Evolutionary conservation across 495 filamentous ascomycete genomes (phyloP).

Genomic region (Hypomontagnella monticulosa): DNA sequence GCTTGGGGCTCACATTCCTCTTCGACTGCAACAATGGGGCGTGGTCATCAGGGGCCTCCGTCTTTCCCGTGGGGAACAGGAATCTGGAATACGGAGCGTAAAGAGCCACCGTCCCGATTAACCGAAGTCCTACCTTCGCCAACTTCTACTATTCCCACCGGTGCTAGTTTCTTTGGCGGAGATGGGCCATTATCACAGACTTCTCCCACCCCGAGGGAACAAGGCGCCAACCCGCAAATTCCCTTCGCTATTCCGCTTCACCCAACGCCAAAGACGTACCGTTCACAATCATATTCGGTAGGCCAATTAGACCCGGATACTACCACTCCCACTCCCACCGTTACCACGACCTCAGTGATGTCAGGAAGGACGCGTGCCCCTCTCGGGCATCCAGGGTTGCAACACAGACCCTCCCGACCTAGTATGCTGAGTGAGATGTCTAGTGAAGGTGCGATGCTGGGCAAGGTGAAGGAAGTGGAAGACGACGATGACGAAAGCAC

Average conservation of each 20-base stretch:
- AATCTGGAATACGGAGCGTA: conserved; percentile 82
- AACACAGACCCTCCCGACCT: conserved; percentile 84
- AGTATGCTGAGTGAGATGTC: conserved; percentile 85
- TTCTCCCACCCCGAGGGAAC: conserved; percentile 56
- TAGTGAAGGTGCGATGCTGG: conserved; percentile 73
- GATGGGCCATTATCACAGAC: conserved; percentile 53
- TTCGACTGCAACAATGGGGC: conserved; percentile 59
- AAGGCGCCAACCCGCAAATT: conserved; percentile 67
- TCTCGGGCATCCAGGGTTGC: conserved; percentile 68
- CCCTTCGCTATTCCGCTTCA: conserved; percentile 92
- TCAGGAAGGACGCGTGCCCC: conserved; percentile 63
- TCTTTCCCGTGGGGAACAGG: conserved; percentile 78
- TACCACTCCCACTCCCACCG: conserved; percentile 56
- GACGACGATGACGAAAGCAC: conserved; percentile 80
- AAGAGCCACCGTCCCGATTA: conserved; percentile 76
- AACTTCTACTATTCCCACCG: conserved; percentile 68
- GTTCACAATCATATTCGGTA: conserved; percentile 96
- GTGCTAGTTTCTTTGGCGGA: conserved; percentile 55
- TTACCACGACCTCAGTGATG: conserved; percentile 54
- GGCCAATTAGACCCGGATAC: conserved; percentile 86
- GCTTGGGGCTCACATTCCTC: conserved; percentile 71
- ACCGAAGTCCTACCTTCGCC: conserved; percentile 81
- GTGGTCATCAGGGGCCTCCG: conserved; percentile 63
- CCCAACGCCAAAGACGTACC: conserved; percentile 89
- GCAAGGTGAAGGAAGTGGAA: conserved; percentile 83